Evolutionary conservation across 768 basidiomycete genomes (phyloP).

Genomic region (Megacollybia marginata): DNA sequence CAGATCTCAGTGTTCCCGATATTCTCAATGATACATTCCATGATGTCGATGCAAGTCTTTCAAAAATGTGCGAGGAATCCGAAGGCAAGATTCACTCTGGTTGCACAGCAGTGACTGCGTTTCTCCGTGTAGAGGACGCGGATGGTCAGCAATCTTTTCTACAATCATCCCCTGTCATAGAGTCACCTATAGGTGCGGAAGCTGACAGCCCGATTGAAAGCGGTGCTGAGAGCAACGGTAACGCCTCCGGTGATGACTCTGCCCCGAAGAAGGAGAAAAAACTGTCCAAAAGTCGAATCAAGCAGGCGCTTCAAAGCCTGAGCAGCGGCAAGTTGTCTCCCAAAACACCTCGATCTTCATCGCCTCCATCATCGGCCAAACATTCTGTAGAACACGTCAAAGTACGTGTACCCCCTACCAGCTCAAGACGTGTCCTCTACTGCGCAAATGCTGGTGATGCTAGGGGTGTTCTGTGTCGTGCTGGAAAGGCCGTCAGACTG

Average conservation of each 20-base stretch:
- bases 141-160: slow-evolving; percentile 69
- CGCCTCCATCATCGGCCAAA: slow-evolving; percentile 23
- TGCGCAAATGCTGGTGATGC: slow-evolving; percentile 97
- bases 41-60: slow-evolving; percentile 78
- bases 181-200: slow-evolving; percentile 16
- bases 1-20: slow-evolving; percentile 66
- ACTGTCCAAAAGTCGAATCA: slow-evolving; percentile 42
- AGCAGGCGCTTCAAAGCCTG: slow-evolving; percentile 47
- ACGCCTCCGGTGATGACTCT: slow-evolving; percentile 23
- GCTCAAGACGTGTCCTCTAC: slow-evolving; percentile 74
- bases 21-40: slow-evolving; percentile 93
- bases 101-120: slow-evolving; percentile 94
- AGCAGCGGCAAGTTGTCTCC: slow-evolving; percentile 29
- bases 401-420: slow-evolving; percentile 37
- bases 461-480: slow-evolving; percentile 85
- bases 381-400: slow-evolving; percentile 19
- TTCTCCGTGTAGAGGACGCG: slow-evolving; percentile 84
- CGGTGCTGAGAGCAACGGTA: slow-evolving; percentile 35
- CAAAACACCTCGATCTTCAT: slow-evolving; percentile 27
- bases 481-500: slow-evolving; percentile 83
- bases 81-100: slow-evolving; percentile 94
- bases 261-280: slow-evolving; percentile 36
- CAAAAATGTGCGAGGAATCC: slow-evolving; percentile 76
- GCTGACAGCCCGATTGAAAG: slow-evolving; percentile 33
- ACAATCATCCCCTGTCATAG: slow-evolving; percentile 19